A percentile compares a stretch with the other conserved stretches of the same genome.
Evolutionary conservation across 148 eudicot species (phyloP).

Genomic region (Euryodendron excelsum): DNA sequence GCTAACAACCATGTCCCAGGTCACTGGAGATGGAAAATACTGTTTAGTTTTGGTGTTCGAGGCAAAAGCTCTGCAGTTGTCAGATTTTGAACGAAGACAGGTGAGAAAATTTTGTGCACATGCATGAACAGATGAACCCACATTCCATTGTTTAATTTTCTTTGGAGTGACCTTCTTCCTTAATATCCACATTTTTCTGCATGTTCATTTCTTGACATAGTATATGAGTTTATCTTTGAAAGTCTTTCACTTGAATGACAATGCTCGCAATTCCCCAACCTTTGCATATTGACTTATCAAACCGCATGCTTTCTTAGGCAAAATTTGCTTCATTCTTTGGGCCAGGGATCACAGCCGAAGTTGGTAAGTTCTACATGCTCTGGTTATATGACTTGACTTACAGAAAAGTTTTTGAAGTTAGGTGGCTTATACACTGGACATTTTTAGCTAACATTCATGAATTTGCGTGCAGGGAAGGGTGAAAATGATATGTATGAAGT

Average conservation of each 20-base stretch:
- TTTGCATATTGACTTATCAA: constrained; percentile 7
- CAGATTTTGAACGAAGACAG: constrained; percentile 93
- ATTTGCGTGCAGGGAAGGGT: constrained; percentile 62
- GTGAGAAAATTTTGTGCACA: constrained; percentile 27
- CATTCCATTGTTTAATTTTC: background rate
- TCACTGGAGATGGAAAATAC: constrained; percentile 88
- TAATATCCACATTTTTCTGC: background rate
- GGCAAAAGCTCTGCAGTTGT: constrained; percentile 73
- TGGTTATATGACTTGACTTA: background rate
- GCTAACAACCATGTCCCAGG: constrained; percentile 36
- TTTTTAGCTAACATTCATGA: background rate
- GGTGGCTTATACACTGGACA: background rate
- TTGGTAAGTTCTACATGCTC: constrained; percentile 53
- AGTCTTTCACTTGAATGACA: background rate
- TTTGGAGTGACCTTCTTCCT: background rate
- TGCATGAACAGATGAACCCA: too few species aligned
- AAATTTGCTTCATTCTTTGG: constrained; percentile 95
- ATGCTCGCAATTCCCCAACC: background rate
- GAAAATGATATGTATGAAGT: constrained; percentile 71
- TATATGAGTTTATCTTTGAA: background rate
- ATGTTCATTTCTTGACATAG: background rate
- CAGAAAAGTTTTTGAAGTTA: background rate
- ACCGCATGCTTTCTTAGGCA: constrained; percentile 43
- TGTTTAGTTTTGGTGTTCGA: constrained; percentile 72
- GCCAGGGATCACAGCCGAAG: constrained; percentile 89